Conservation (phyloP, 352 stramenopile species). For the Globisporangium ultimum region DNA sequence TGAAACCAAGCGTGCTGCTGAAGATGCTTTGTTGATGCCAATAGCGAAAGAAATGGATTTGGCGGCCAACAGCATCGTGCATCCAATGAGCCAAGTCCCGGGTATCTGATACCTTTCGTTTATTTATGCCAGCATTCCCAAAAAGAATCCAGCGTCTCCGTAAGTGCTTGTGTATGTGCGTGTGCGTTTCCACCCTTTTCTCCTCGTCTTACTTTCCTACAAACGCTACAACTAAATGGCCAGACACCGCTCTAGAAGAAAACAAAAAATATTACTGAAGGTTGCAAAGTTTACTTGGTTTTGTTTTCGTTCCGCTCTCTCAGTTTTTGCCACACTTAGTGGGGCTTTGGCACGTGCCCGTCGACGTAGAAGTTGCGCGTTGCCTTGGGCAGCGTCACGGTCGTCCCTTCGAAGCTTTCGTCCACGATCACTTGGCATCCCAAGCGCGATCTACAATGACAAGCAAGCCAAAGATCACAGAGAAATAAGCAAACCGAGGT, state of each 20-base stretch:
- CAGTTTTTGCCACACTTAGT: conserved; percentile 54
- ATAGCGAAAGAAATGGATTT: neutral
- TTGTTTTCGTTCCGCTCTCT: conserved; percentile 1
- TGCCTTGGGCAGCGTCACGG: conserved; percentile 91
- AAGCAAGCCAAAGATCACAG: neutral
- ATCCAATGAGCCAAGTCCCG: neutral
- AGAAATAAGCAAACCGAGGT: neutral
- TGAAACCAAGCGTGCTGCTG: neutral
- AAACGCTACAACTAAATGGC: conserved; percentile 1
- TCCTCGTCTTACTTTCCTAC: neutral
- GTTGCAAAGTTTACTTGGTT: neutral
- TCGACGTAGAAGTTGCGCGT: conserved; percentile 99
- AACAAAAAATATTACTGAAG: neutral
- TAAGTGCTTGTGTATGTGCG: conserved; percentile 1
- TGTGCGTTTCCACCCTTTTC: neutral
- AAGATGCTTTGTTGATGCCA: neutral
- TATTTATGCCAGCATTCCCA: conserved; percentile 10
- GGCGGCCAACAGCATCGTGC: neutral
- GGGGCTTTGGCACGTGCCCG: conserved; percentile 95
- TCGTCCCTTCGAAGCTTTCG: conserved; percentile 88
- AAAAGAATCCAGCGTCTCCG: neutral
- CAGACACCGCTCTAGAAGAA: neutral
- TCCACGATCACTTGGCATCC: conserved; percentile 90
- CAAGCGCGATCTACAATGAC: conserved; percentile 72
- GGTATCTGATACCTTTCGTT: conserved; percentile 5